A percentile compares a stretch with the other conserved stretches of the same genome.
Conservation (phyloP, 495 filamentous ascomycete species). For the Poronia punctata region DNA sequence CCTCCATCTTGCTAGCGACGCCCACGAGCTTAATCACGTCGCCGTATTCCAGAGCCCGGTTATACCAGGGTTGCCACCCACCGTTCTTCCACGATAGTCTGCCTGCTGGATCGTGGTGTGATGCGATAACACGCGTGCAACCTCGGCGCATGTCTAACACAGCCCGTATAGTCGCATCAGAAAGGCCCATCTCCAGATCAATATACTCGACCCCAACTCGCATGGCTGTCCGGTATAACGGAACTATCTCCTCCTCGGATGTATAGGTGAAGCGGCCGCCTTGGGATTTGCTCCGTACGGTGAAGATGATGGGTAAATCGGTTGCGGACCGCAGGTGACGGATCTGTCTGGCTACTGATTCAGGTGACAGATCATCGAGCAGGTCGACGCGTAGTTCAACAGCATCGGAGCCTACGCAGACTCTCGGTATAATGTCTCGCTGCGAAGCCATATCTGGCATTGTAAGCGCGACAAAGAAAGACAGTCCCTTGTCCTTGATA, state of each 20-base stretch:
- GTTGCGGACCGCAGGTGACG: conserved; percentile 67
- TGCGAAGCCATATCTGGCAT: conserved; percentile 62
- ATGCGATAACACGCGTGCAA: conserved; percentile 78
- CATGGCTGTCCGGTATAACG: conserved; percentile 71
- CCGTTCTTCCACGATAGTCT: conserved; percentile 80
- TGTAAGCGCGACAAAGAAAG: conserved; percentile 91
- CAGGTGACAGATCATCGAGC: conserved; percentile 65
- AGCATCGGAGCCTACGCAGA: conserved; percentile 82
- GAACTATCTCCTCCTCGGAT: conserved; percentile 57
- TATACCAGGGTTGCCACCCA: conserved; percentile 82
- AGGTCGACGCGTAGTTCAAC: conserved; percentile 93
- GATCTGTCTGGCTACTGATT: conserved; percentile 76
- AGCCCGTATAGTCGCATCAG: conserved; percentile 42
- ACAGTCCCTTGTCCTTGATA: conserved; percentile 64
- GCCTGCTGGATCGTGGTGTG: conserved; percentile 82
- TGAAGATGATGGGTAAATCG: conserved; percentile 89
- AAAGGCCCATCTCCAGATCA: conserved; percentile 86
- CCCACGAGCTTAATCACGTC: conserved; percentile 95
- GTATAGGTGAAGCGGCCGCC: conserved; percentile 84
- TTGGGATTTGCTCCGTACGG: conserved; percentile 76
- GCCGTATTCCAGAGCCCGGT: conserved; percentile 75
- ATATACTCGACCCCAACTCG: conserved; percentile 84
- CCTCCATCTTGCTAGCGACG: conserved; percentile 64
- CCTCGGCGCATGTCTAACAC: conserved; percentile 63
- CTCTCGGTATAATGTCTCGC: conserved; percentile 57